A percentile compares a stretch with the other conserved stretches of the same genome.
Evolutionary conservation across 2,329 filamentous ascomycete species (phyloP).

Genomic region (Anthostomella pinea): DNA sequence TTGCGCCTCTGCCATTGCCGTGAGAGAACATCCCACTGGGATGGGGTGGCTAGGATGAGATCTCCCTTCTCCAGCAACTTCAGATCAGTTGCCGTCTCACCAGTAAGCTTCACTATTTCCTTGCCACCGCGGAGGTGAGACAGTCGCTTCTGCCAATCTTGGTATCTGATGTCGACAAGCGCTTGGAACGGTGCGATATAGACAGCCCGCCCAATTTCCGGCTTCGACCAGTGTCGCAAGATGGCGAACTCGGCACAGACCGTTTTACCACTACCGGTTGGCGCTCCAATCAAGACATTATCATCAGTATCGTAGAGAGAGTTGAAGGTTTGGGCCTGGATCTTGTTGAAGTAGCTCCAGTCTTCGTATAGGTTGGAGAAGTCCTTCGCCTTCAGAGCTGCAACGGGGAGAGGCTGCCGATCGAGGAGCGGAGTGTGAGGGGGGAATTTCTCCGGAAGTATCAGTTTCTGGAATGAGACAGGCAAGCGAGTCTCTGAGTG

Average conservation of each 20-base stretch:
- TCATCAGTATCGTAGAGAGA: conserved; percentile 87
- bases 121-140: conserved; percentile 74
- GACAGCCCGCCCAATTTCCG: conserved; percentile 73
- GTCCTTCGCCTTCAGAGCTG: conserved; percentile 82
- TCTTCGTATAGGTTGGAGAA: conserved; percentile 78
- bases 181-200: conserved; percentile 96
- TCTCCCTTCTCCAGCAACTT: conserved; percentile 85
- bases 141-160: conserved; percentile 83
- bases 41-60: conserved; percentile 85
- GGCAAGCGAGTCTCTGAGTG: conserved; percentile 91
- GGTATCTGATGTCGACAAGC: conserved; percentile 75
- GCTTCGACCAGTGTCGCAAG: conserved; percentile 78
- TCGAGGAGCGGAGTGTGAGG: conserved; percentile 90
- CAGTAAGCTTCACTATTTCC: conserved; percentile 86
- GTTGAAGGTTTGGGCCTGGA: conserved; percentile 97
- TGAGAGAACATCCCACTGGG: conserved; percentile 94
- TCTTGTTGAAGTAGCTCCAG: conserved; percentile 91
- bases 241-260: conserved; percentile 94
- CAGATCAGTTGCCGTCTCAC: conserved; percentile 86
- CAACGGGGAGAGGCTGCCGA: conserved; percentile 84
- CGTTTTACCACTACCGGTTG: conserved; percentile 93
- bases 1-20: conserved; percentile 95
- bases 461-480: conserved; percentile 91
- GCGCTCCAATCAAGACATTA: conserved; percentile 89
- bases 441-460: conserved; percentile 92